phyloP scores from a whole-genome alignment of 768 basidiomycete genomes.

The Auricularia sp. region DNA sequence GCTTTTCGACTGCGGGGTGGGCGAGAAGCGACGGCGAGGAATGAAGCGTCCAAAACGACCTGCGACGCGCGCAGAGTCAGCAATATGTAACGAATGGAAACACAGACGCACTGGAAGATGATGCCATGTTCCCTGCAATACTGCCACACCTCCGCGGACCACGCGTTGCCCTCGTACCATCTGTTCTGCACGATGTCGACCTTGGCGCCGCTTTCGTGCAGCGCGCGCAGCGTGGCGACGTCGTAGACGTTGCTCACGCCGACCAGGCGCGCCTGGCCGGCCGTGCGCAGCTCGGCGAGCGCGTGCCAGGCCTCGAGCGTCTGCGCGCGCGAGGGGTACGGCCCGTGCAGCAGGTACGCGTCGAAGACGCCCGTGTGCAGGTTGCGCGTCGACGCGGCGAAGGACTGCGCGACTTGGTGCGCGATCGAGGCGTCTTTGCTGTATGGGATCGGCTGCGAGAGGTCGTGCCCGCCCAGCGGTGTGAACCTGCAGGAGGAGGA shows the following conservation, averaged over 20 bases:
- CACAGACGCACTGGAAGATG: slow-evolving; percentile 58
- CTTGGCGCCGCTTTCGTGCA: slow-evolving; percentile 38
- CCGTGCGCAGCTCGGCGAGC: slow-evolving; percentile 51
- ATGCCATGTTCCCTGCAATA: slow-evolving; percentile 57
- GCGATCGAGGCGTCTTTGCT: slow-evolving; percentile 41
- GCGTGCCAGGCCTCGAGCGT: slow-evolving; percentile 64
- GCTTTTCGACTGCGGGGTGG: slow-evolving; percentile 34
- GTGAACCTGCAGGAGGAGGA: slow-evolving; percentile 46
- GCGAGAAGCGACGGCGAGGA: slow-evolving; percentile 58
- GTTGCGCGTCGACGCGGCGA: slow-evolving; percentile 54
- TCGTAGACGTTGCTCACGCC: slow-evolving; percentile 78
- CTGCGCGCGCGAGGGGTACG: slow-evolving; percentile 44
- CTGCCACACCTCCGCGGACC: slow-evolving; percentile 55
- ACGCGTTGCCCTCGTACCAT: slow-evolving; percentile 74
- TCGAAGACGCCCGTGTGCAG: slow-evolving; percentile 68
- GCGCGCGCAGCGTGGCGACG: slow-evolving; percentile 38
- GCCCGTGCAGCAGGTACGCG: slow-evolving; percentile 71
- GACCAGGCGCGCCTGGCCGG: slow-evolving; percentile 52
- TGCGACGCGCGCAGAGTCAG: slow-evolving; percentile 16
- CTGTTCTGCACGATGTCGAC: slow-evolving; percentile 75
- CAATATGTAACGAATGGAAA: background rate
- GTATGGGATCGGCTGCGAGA: slow-evolving; percentile 63
- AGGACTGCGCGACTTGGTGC: slow-evolving; percentile 54
- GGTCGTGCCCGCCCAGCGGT: slow-evolving; percentile 62
- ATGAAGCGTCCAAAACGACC: slow-evolving; percentile 82